Base-by-base conservation (phyloP, 169 alveolate species). In the Plasmodium yoelii region DNA sequence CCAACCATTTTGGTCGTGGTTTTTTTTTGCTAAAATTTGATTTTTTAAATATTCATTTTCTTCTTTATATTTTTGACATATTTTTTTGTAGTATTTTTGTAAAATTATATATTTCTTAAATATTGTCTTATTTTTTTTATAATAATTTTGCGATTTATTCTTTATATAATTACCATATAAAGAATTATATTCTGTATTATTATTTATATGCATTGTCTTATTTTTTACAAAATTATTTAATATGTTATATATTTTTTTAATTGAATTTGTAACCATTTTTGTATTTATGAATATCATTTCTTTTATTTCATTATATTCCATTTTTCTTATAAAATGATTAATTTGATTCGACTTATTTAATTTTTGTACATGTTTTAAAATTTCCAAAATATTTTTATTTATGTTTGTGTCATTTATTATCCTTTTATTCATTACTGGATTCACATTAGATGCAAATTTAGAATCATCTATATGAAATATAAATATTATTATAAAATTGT, bases 221-320 rank as follows among this genome's bases (percentile, higher is more conserved):
- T 42, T 59, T 5, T 2, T 53, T 15, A 24, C 19, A 55, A 73
- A 1, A 24, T 47, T 42, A 22, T 24, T 49, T 42, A 73, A 57
- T 6, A 73, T 28, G 13, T 19, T 10, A 42, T 75, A 75, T 61
- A 75, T 49, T 7, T 75, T 61, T 60, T 5, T 60, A 18, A 60
- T 47, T 75, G 61, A 56, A 1, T n/a, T 12, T 18, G 24, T 18
- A 9, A 47, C 22, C 49, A 61, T 18, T 56, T 75, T 75, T 44
- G 68, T 24, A 22, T 19, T 63, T 47, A 28, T 5, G 5, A 12
- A 75, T 42, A 75, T 42, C 44, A 75, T 5, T 42, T 51, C 63
- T 55, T 75, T 75, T 24, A 75, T 75, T 53, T 75, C 88, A 19
- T 75, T 74, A 60, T 63, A 57, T n/a, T 75, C 72, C 6, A 75